Conservation (phyloP, 192 early-diverging fungal species). For the Backusella australiensis region DNA sequence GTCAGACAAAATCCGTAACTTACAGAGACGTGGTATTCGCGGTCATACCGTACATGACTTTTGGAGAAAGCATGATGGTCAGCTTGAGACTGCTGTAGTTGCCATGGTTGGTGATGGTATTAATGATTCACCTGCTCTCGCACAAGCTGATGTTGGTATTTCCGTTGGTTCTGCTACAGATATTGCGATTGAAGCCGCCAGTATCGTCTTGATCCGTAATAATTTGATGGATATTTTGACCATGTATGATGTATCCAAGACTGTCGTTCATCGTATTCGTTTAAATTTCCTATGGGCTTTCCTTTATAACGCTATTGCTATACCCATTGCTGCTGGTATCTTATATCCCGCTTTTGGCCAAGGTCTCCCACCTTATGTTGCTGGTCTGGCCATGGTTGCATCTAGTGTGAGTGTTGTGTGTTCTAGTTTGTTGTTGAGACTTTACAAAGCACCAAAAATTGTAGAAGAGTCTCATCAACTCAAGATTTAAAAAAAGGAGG, state of each 20-base stretch:
- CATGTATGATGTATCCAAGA: constrained; percentile 72
- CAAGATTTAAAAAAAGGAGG: not conserved
- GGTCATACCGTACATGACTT: not conserved
- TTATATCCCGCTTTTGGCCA: constrained; percentile 60
- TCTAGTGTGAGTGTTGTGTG: constrained; percentile 83
- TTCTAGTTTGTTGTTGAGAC: constrained; percentile 66
- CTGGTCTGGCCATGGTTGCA: constrained; percentile 88
- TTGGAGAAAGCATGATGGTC: constrained; percentile 11
- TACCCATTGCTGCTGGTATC: constrained; percentile 89
- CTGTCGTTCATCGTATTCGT: constrained; percentile 73
- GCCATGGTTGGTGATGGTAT: constrained; percentile 97
- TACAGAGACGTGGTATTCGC: constrained; percentile 44
- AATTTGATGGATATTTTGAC: constrained; percentile 77
- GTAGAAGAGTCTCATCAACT: constrained; percentile 3
- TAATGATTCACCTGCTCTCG: constrained; percentile 91
- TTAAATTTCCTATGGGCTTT: constrained; percentile 92
- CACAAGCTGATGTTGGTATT: constrained; percentile 88
- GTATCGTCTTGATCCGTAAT: constrained; percentile 77
- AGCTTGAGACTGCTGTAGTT: constrained; percentile 49
- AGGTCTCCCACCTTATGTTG: constrained; percentile 72
- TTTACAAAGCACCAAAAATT: constrained; percentile 25
- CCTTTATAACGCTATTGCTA: constrained; percentile 82
- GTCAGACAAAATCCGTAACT: constrained; percentile 55
- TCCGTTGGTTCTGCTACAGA: constrained; percentile 89
- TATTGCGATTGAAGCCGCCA: constrained; percentile 87